These are phyloP conservation scores for Entelexis sorbosivorans DNA, from an alignment of 1,139 yeast species.

Conservation along the genomic window DNA sequence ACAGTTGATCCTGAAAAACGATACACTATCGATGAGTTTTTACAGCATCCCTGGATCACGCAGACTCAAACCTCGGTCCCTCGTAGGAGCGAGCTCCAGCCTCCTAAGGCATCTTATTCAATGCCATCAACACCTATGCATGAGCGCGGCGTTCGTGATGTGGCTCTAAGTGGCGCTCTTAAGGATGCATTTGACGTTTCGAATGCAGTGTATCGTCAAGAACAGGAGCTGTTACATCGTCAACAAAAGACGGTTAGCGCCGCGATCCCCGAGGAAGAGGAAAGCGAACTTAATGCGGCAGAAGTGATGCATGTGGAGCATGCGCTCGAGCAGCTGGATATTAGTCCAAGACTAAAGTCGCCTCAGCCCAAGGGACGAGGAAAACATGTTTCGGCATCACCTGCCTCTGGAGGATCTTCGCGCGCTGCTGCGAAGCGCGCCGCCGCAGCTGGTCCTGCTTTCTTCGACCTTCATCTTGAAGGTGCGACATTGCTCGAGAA, in stretches of 20 bases:
- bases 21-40: conserved; percentile 63
- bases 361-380: background rate
- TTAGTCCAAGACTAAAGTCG: background rate
- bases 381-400: background rate
- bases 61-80: conserved; percentile 41
- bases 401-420: conserved; percentile 11
- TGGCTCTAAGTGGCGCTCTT: conserved; percentile 46
- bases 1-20: conserved; percentile 67
- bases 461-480: conserved; percentile 61
- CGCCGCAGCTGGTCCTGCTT: conserved; percentile 25
- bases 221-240: conserved; percentile 61
- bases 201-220: conserved; percentile 86
- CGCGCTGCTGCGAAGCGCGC: conserved; percentile 14
- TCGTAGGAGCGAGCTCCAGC: conserved; percentile 49
- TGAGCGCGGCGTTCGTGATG: conserved; percentile 21
- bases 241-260: conserved; percentile 23
- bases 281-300: conserved; percentile 26
- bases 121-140: conserved; percentile 17
- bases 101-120: conserved; percentile 51
- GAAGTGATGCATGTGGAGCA: conserved; percentile 17
- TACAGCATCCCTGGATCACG: conserved; percentile 69
- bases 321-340: conserved; percentile 14
- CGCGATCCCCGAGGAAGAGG: conserved; percentile 25
- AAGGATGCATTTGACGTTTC: conserved; percentile 93
- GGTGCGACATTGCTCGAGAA: conserved; percentile 64